Conservation (phyloP, 176 grass and related monocot genomes). For the Poa pratensis region DNA sequence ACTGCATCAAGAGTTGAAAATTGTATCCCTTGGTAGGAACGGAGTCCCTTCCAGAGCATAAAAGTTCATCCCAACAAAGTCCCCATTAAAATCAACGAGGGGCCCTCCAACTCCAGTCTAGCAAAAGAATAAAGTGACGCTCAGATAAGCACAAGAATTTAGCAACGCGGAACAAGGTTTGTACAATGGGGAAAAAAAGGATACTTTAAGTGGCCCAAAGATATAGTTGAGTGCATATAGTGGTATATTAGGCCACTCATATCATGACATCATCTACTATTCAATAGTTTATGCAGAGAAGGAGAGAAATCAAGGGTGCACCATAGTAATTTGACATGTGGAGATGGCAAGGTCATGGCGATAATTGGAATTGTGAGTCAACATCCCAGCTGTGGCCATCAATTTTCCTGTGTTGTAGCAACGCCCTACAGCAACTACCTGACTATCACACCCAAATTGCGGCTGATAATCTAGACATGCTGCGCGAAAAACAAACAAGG, state of each 20-base stretch:
- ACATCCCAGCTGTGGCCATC: background rate
- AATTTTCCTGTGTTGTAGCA: slow-evolving; percentile 24
- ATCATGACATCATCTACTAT: background rate
- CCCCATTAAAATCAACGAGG: background rate
- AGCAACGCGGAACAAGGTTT: background rate
- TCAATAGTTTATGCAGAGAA: background rate
- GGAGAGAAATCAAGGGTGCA: background rate
- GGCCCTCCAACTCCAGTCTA: background rate
- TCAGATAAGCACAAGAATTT: background rate
- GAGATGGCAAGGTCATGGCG: background rate
- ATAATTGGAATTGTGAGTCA: background rate
- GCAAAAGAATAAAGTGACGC: background rate
- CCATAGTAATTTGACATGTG: slow-evolving; percentile 24
- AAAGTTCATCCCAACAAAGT: background rate
- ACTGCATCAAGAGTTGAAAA: background rate
- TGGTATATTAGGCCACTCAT: background rate
- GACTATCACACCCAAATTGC: background rate
- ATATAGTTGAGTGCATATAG: background rate
- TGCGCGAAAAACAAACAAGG: background rate
- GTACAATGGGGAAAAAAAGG: too few species aligned
- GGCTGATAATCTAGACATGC: background rate
- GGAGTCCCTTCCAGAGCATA: background rate
- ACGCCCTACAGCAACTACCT: slow-evolving; percentile 28
- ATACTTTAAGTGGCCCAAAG: background rate
- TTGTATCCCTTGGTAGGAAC: background rate